These are phyloP conservation scores for Exophiala viscosa DNA, from an alignment of 2,329 filamentous ascomycete genomes.

Conservation along the genomic window DNA sequence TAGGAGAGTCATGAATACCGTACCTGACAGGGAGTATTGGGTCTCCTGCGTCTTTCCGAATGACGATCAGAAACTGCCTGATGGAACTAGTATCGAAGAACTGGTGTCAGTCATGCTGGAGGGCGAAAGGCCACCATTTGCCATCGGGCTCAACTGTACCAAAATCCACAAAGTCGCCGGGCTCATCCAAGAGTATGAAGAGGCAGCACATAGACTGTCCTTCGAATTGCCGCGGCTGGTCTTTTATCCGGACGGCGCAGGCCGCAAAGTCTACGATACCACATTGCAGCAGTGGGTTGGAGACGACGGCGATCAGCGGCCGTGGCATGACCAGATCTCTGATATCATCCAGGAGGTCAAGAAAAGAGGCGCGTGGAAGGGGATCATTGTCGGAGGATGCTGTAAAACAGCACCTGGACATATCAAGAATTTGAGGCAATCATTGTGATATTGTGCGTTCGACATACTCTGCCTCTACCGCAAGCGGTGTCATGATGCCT, in stretches of 20 bases:
- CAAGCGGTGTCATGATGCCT: background rate
- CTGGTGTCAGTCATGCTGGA: conserved; percentile 41
- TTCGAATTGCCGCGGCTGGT: conserved; percentile 52
- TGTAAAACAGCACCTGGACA: conserved; percentile 43
- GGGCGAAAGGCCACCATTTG: conserved; percentile 48
- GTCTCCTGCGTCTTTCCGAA: conserved; percentile 61
- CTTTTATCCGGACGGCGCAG: conserved; percentile 66
- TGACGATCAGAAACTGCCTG: conserved; percentile 52
- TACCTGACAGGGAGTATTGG: conserved; percentile 52
- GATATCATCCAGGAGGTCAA: conserved; percentile 29
- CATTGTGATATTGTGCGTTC: background rate
- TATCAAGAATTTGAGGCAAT: conserved; percentile 32
- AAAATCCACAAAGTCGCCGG: conserved; percentile 34
- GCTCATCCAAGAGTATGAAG: conserved; percentile 31
- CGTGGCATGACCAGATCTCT: conserved; percentile 35
- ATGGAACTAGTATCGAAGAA: conserved; percentile 49
- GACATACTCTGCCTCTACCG: no score
- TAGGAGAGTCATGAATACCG: conserved; percentile 41
- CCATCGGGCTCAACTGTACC: conserved; percentile 65
- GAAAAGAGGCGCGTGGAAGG: conserved; percentile 20
- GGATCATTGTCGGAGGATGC: conserved; percentile 44
- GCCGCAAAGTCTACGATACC: conserved; percentile 65
- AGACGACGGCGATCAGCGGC: conserved; percentile 4
- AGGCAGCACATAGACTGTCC: conserved; percentile 39
- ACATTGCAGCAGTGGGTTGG: conserved; percentile 57